Evolutionary conservation across 495 filamentous ascomycete genomes (phyloP).

Genomic region (Glonium stellatum): DNA sequence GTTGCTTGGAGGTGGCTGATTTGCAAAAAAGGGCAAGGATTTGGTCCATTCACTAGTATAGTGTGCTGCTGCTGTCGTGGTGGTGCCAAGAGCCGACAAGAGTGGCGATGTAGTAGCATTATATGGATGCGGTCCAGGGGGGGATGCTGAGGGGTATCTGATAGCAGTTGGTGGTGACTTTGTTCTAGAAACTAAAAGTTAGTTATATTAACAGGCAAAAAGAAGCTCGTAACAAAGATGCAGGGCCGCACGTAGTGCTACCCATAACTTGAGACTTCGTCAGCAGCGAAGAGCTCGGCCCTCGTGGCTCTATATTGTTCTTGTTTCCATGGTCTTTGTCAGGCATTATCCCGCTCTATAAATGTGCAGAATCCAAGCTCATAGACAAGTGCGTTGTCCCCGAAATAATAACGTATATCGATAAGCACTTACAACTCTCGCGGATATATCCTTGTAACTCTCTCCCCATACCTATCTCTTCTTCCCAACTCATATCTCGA

Average conservation of each 20-base stretch:
- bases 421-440: slow-evolving; percentile 26
- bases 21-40: slow-evolving; percentile 28
- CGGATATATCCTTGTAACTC: slow-evolving; percentile 27
- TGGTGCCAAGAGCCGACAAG: slow-evolving; percentile 28
- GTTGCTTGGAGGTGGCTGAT: slow-evolving; percentile 21
- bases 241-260: not conserved
- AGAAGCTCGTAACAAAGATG: slow-evolving; percentile 1
- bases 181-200: slow-evolving; percentile 13
- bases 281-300: too few relatives aligned
- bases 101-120: slow-evolving; percentile 31
- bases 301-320: too few relatives aligned
- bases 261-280: too few relatives aligned
- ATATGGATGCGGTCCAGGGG: slow-evolving; percentile 18
- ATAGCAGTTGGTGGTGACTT: slow-evolving; percentile 23
- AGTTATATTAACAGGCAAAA: slow-evolving; percentile 11
- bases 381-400: not conserved
- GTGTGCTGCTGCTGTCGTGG: slow-evolving; percentile 27
- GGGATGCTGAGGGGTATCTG: slow-evolving; percentile 17
- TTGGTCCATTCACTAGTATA: slow-evolving; percentile 36
- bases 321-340: too few relatives aligned
- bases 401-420: not conserved
- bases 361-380: not conserved
- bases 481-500: slow-evolving; percentile 32
- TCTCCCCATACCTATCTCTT: slow-evolving; percentile 30
- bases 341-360: too few relatives aligned